Evolutionary conservation across 2,329 filamentous ascomycete genomes (phyloP).

Genomic region (Pyricularia grisea): DNA sequence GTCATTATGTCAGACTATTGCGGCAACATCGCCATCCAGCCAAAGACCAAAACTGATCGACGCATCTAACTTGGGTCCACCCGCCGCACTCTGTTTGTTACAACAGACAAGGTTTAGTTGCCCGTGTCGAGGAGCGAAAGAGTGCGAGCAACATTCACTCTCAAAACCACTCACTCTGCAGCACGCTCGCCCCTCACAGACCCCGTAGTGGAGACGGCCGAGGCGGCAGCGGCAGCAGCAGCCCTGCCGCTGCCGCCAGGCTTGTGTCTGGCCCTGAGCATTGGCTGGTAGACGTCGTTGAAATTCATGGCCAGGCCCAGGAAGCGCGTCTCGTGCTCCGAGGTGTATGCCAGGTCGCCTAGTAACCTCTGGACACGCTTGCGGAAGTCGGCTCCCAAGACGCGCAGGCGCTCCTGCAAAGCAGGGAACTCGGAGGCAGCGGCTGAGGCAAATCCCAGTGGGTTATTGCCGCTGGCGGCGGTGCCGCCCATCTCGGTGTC

Average conservation of each 20-base stretch:
- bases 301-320: slow-evolving; percentile 98
- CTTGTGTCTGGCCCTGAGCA: slow-evolving; percentile 3
- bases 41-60: not conserved
- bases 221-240: not conserved
- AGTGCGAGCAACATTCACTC: not conserved
- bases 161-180: not conserved
- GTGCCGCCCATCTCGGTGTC: slow-evolving; percentile 4
- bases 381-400: slow-evolving; percentile 68
- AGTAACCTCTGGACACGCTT: slow-evolving; percentile 70
- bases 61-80: not conserved
- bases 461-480: slow-evolving; percentile 5
- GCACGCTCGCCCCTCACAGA: not conserved
- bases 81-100: not conserved
- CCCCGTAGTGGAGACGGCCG: not conserved
- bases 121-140: not conserved
- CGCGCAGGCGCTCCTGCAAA: slow-evolving; percentile 62
- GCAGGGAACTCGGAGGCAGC: slow-evolving; percentile 61
- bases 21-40: not conserved
- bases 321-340: slow-evolving; percentile 92
- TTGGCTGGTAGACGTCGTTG: slow-evolving; percentile 88
- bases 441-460: slow-evolving; percentile 36
- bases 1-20: not conserved
- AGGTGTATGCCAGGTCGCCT: slow-evolving; percentile 85
- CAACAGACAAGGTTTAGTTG: not conserved
- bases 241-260: slow-evolving; percentile 2